phyloP scores from a whole-genome alignment of 2,329 filamentous ascomycete genomes.

The Cladosporium sp. region DNA sequence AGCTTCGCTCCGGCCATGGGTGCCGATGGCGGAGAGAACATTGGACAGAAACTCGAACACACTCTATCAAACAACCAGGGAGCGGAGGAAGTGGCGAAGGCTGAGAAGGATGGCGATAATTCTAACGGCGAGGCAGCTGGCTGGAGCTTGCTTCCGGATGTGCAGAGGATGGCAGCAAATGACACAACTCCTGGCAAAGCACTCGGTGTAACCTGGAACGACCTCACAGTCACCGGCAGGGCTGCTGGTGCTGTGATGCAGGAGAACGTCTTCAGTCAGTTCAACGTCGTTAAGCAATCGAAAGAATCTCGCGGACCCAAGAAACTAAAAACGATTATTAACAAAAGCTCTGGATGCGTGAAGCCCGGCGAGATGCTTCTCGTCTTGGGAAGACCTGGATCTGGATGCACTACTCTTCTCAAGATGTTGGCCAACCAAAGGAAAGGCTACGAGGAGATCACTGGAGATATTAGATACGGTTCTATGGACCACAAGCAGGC shows the following conservation, averaged over 20 bases:
- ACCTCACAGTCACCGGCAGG: slow-evolving; percentile 51
- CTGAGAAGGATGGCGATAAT: slow-evolving; percentile 24
- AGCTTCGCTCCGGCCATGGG: slow-evolving; percentile 19
- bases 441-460: slow-evolving; percentile 44
- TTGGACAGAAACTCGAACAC: slow-evolving; percentile 15
- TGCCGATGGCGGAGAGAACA: slow-evolving; percentile 19
- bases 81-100: slow-evolving; percentile 50
- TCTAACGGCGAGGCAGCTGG: slow-evolving; percentile 15
- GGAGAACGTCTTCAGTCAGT: slow-evolving; percentile 18
- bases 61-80: slow-evolving; percentile 42
- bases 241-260: slow-evolving; percentile 13
- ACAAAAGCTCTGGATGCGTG: slow-evolving; percentile 64
- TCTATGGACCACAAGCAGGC: slow-evolving; percentile 45
- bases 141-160: slow-evolving; percentile 12
- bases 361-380: slow-evolving; percentile 25
- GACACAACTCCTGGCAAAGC: slow-evolving; percentile 24
- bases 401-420: slow-evolving; percentile 65
- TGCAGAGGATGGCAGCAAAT: slow-evolving; percentile 6
- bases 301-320: slow-evolving; percentile 25
- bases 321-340: slow-evolving; percentile 38
- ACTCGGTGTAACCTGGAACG: slow-evolving; percentile 65
- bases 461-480: slow-evolving; percentile 60
- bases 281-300: slow-evolving; percentile 30
- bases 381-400: slow-evolving; percentile 34
- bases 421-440: slow-evolving; percentile 68